Conservation (phyloP, 2,329 filamentous ascomycete species). For the Microsporum canis region DNA sequence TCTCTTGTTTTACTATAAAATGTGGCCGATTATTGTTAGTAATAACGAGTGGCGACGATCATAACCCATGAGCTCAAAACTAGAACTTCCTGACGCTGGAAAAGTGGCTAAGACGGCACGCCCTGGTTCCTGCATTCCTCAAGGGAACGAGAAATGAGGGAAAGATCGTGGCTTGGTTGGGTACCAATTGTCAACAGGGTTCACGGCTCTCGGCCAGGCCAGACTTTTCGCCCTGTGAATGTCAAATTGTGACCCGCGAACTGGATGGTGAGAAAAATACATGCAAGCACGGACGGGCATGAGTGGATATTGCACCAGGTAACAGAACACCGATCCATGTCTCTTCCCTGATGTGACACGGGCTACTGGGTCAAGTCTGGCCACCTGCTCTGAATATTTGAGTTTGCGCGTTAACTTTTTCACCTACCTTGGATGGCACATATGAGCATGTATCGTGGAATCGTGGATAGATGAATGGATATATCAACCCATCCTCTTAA, state of each 20-base stretch:
- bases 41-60: neutral
- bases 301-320: neutral
- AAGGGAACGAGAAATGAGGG: neutral
- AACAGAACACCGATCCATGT: neutral
- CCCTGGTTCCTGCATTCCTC: constrained; percentile 1
- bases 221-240: neutral
- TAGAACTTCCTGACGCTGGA: neutral
- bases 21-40: neutral
- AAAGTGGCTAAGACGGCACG: constrained; percentile 1
- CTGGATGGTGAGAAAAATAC: neutral
- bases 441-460: neutral
- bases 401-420: neutral
- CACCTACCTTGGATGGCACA: neutral
- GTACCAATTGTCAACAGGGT: neutral
- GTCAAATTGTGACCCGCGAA: neutral
- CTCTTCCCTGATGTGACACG: neutral
- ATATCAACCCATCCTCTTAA: neutral
- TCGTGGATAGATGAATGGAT: constrained; percentile 2
- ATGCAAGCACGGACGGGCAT: neutral
- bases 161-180: constrained; percentile 1
- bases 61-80: neutral
- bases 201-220: neutral
- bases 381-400: neutral
- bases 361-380: neutral
- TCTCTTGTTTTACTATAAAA: neutral